phyloP scores from a whole-genome alignment of 2,329 filamentous ascomycete species.

The Alternaria rosae region DNA sequence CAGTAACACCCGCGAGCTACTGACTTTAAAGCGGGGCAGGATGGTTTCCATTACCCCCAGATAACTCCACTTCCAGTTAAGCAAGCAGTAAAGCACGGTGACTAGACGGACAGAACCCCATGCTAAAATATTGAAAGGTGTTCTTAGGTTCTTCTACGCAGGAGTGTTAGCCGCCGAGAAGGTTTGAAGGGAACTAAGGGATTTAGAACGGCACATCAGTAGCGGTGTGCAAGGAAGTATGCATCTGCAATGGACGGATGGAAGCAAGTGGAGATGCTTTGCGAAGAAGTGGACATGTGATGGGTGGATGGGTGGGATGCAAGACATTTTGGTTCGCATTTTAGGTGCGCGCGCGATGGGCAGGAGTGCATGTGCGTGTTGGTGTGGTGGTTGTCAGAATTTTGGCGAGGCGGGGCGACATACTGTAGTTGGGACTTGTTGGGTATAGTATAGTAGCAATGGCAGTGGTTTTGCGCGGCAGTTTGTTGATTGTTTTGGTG shows the following conservation, averaged over 20 bases:
- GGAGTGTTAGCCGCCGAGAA: background rate
- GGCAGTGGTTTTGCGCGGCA: too few relatives aligned
- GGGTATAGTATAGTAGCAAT: too few relatives aligned
- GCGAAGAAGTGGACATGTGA: background rate
- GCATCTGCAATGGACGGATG: background rate
- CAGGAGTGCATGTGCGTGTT: background rate
- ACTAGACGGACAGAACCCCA: too few relatives aligned
- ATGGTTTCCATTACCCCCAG: constrained; percentile 4
- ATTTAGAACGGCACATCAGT: background rate
- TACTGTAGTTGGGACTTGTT: too few relatives aligned
- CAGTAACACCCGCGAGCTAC: background rate
- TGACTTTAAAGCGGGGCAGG: background rate
- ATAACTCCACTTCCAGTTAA: background rate
- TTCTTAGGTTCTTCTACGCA: background rate
- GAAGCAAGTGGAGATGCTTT: background rate
- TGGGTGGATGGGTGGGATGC: background rate
- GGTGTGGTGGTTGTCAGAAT: background rate
- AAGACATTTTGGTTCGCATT: background rate
- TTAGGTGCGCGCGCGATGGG: background rate
- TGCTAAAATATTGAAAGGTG: background rate
- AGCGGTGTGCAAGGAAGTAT: background rate
- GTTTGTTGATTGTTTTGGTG: too few relatives aligned
- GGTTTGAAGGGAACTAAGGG: background rate
- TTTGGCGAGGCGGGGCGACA: background rate
- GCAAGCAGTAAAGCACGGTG: too few relatives aligned